phyloP scores from a whole-genome alignment of 2,329 filamentous ascomycete genomes.

The Monilinia fructigena region DNA sequence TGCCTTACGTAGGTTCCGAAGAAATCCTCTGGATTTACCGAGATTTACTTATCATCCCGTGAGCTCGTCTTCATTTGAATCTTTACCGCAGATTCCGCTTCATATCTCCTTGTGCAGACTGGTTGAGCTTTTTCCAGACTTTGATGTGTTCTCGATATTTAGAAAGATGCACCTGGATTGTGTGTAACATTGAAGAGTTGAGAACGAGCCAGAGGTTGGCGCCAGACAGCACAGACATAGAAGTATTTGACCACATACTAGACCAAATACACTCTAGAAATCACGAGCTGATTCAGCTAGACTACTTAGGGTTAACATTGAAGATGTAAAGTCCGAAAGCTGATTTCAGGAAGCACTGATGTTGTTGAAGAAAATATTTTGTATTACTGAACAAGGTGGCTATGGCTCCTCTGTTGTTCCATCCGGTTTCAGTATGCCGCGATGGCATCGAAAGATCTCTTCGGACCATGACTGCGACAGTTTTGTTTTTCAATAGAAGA shows the following conservation, averaged over 20 bases:
- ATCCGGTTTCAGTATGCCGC: not conserved
- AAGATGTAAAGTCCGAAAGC: not conserved
- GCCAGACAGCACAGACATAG: not conserved
- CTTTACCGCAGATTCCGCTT: constrained; percentile 7
- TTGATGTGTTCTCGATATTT: not conserved
- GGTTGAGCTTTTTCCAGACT: not conserved
- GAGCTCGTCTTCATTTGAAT: too few species aligned
- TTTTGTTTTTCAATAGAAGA: not conserved
- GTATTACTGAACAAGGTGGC: not conserved
- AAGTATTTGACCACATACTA: not conserved
- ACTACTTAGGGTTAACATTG: not conserved
- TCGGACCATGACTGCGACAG: not conserved
- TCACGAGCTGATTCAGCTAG: not conserved
- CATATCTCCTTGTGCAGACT: too few species aligned
- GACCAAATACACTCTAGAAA: not conserved
- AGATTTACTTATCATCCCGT: not conserved
- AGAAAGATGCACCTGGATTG: not conserved
- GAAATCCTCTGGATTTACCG: not conserved
- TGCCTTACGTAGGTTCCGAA: not conserved
- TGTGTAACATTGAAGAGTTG: not conserved
- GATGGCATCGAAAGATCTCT: not conserved
- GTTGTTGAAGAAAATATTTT: not conserved
- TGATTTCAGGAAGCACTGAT: not conserved
- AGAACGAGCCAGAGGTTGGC: not conserved
- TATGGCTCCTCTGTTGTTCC: not conserved